Evolutionary conservation across 352 stramenopile genomes (phyloP), one percentile per base, ranked within the genome.

Genomic region (Pythium graminicola): DNA sequence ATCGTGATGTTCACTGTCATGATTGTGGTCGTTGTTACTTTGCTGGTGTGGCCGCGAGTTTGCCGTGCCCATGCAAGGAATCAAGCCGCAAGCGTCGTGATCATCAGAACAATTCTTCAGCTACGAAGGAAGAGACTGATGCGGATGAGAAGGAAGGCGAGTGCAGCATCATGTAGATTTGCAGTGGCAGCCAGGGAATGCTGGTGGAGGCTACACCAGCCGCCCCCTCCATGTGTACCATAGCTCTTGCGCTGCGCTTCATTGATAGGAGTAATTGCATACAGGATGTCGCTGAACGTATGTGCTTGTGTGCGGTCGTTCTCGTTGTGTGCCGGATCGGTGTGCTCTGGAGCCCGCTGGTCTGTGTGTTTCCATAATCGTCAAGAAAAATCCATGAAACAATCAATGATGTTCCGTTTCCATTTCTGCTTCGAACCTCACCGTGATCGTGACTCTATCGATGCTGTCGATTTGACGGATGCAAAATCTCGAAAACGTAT

Each of bases 11-110:
- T 53, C 81, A 93, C 58, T 93, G 81, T 64, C 41, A 85, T 55
- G 76, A 88, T 62, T 93, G 81, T 44, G 76, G 76, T 17, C 76
- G 81, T 29, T 93, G 81, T 65, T 93, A 93, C 69, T 93, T 93
- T 66, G 75, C 81, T 7, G 81, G 81, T 26, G 81, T 92, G n/a
- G 70, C 76, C 27, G 72, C 74, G 32, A 86, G 73, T 47, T 63
- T 92, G 41, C 76, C 78, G 41, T 92, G 81, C 24, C 75, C 81
- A n/a, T 92, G 81, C 62, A 81, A 88, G 51, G 78, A 88, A 35
- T 66, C 72, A 29, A 73, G 81, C 57, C 83, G 83, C 52, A 71
- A 73, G 31, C 68, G 68, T 16, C 55, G 55, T 11, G 55, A 63
- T 17, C 46, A 55, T 6, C 26, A 36, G 7, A 48, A 47, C 11